Evolutionary conservation across 2,329 filamentous ascomycete species (phyloP), one percentile per base, ranked within the genome.

Genomic region (Tolypocladium cylindrosporum): DNA sequence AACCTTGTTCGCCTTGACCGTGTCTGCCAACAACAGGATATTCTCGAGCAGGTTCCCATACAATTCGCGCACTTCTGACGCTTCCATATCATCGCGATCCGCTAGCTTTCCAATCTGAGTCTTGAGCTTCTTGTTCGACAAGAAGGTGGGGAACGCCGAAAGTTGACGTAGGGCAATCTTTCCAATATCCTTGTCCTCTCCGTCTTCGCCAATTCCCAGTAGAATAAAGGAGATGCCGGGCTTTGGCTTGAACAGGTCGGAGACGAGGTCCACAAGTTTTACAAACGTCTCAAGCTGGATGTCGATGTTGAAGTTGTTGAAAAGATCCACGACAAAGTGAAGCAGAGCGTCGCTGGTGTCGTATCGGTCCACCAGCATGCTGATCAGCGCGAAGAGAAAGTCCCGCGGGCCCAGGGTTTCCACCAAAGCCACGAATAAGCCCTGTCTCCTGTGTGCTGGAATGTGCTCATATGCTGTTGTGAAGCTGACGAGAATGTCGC

Each of bases 381-480:
- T 88, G 54, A 96, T 75, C 16, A 99, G 81, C 6, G 91, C 91
- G 65, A 91, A 96, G 31, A 97, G 78, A 66, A 95, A 96, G 61
- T 97, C 92, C 56, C 88, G 82, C 0, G 91, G 81, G 2, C 93
- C 93, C 4, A 99, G 79, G 13, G 92, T 95, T 65, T 90, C 85
- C 27, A 94, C 86, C 21, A 99, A 78, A 55, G 93, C 90, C 57
- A 88, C 81, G 73, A 97, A 99, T 8, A 99, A 77, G 45, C 86
- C 86, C 37, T 90, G 83, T 63, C 91, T 85, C 58, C 94, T 84
- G 71, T 97, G 92, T 10, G 87, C 82, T 6, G 94, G 94, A 62
- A 99, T 92, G 69, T 99, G 94, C 70, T 97, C 92, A 71, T 95
- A 99, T 0, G 95, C 94, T 9, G 92, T 91, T 21, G 91, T 93